Conservation (phyloP, 176 grass and related monocot species). For the Poa pratensis region DNA sequence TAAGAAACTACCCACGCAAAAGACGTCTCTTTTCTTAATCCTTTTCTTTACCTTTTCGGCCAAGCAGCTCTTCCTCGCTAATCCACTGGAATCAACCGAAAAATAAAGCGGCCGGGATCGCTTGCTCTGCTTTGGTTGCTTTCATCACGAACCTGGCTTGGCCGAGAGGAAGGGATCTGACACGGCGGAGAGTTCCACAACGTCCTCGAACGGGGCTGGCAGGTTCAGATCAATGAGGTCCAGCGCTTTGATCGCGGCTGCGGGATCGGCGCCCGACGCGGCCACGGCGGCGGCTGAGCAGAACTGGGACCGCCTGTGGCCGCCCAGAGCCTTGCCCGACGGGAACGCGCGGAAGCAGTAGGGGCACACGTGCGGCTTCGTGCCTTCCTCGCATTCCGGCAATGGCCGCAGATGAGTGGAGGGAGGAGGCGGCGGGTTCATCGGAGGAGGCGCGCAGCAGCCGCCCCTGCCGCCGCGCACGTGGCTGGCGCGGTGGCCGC, state of each 20-base stretch:
- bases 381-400: conserved; percentile 37
- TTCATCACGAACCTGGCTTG: conserved; percentile 49
- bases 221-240: conserved; percentile 71
- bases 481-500: conserved; percentile 68
- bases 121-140: conserved; percentile 43
- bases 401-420: conserved; percentile 45
- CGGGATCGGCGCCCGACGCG: conserved; percentile 1
- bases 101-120: conserved; percentile 7
- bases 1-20: conserved; percentile 43
- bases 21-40: conserved; percentile 1
- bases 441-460: conserved; percentile 47
- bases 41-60: conserved; percentile 39
- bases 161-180: conserved; percentile 55
- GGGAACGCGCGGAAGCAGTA: conserved; percentile 68
- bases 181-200: conserved; percentile 54
- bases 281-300: conserved; percentile 34
- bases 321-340: conserved; percentile 75
- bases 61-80: conserved; percentile 2
- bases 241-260: conserved; percentile 30
- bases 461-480: conserved; percentile 49
- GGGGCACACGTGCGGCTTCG: conserved; percentile 50
- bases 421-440: neutral
- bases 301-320: conserved; percentile 72
- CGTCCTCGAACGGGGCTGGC: conserved; percentile 52
- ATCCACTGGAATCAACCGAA: conserved; percentile 40